Evolutionary conservation across 352 stramenopile genomes (phyloP).

Genomic region (Globisporangium okanoganense): DNA sequence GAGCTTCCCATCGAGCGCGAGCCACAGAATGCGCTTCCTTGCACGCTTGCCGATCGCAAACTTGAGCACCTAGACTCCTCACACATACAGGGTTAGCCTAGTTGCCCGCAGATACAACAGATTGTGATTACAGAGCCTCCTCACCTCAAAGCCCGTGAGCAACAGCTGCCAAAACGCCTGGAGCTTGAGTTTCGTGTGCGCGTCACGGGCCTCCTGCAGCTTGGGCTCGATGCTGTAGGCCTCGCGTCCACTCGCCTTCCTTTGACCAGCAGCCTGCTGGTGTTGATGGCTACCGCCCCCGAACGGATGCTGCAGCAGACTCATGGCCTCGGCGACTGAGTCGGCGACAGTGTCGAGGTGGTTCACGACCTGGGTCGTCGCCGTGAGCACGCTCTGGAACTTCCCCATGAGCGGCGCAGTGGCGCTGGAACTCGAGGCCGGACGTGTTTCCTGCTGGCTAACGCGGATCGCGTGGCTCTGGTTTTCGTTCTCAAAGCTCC

Average conservation of each 20-base stretch:
- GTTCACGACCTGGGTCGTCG: constrained; percentile 21
- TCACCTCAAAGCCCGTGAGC: constrained; percentile 47
- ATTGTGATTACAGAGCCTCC: too few relatives aligned
- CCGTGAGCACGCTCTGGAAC: constrained; percentile 22
- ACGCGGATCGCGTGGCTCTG: constrained; percentile 15
- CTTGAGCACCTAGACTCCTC: constrained; percentile 25
- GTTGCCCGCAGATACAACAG: too few relatives aligned
- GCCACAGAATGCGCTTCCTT: constrained; percentile 45
- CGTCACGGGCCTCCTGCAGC: constrained; percentile 25
- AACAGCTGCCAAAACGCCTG: constrained; percentile 57
- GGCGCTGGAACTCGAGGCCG: not conserved
- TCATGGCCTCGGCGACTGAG: constrained; percentile 30
- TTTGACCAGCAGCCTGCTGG: not conserved
- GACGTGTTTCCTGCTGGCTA: constrained; percentile 5
- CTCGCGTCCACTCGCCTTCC: constrained; percentile 18
- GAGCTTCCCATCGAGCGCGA: constrained; percentile 38
- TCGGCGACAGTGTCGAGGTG: constrained; percentile 23
- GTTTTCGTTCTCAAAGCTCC: not conserved
- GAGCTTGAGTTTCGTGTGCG: constrained; percentile 31
- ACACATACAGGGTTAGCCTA: not conserved
- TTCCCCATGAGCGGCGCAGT: constrained; percentile 18
- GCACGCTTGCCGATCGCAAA: constrained; percentile 46
- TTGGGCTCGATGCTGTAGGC: constrained; percentile 23
- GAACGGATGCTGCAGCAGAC: constrained; percentile 27
- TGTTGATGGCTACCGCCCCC: constrained; percentile 6